These are phyloP conservation scores for Chlamydomonas incerta DNA, from an alignment of 139 green algal species.

Conservation along the genomic window DNA sequence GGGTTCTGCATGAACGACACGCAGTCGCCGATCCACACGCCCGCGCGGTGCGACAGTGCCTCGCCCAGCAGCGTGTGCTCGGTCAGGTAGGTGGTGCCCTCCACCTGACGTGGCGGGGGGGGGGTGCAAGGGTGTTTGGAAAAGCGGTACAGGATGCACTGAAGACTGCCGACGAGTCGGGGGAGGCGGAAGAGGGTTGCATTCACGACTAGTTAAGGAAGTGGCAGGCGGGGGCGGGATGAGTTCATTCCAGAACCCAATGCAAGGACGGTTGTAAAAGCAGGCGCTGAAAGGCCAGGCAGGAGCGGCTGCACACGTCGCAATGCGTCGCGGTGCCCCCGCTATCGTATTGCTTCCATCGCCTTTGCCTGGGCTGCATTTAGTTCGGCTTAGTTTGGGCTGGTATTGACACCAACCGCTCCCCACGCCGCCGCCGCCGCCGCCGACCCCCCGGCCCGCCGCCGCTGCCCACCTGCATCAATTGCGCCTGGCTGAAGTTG, in stretches of 20 bases:
- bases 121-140: not conserved
- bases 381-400: no score
- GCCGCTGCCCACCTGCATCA: constrained; percentile 24
- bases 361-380: no score
- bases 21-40: constrained; percentile 46
- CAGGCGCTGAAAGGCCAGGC: no score
- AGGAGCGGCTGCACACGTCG: no score
- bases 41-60: constrained; percentile 15
- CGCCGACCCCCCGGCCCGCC: not conserved
- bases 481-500: constrained; percentile 18
- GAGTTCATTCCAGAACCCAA: no score
- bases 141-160: no score
- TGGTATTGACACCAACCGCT: no score
- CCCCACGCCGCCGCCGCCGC: not conserved
- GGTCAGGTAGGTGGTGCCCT: constrained; percentile 22
- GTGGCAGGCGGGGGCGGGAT: no score
- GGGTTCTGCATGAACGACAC: constrained; percentile 41
- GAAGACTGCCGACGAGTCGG: not conserved
- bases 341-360: no score
- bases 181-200: not conserved
- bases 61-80: constrained; percentile 35
- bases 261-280: no score
- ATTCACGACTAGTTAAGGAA: no score
- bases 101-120: not conserved
- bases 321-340: no score